Evolutionary conservation across 129 eudicot genomes (phyloP).

Genomic region (Flaveria sonorensis): DNA sequence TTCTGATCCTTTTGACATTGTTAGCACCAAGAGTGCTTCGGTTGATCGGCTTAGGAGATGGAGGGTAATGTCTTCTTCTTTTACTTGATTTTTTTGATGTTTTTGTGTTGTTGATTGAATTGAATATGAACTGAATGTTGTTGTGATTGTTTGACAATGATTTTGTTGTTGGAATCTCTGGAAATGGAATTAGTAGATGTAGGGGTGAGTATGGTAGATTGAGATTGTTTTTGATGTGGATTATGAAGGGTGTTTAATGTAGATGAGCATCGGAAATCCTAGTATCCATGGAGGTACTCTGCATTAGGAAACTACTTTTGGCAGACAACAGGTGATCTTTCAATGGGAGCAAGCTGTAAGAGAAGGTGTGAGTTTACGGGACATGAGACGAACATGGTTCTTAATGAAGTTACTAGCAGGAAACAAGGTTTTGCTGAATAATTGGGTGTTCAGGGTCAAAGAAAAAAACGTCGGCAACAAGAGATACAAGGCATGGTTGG

Average conservation of each 20-base stretch:
- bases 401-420: not conserved
- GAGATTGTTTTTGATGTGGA: slow-evolving; percentile 3
- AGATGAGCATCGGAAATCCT: no score
- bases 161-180: not conserved
- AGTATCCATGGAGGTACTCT: not conserved
- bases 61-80: slow-evolving; percentile 54
- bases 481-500: no score
- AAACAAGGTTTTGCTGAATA: not conserved
- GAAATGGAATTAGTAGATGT: slow-evolving; percentile 7
- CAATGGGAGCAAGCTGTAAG: not conserved
- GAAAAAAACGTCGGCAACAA: no score
- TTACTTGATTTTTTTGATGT: not conserved
- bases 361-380: not conserved
- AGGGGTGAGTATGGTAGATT: slow-evolving; percentile 10
- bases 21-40: slow-evolving; percentile 79
- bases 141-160: not conserved
- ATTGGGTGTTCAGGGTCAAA: not conserved
- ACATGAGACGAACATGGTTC: not conserved
- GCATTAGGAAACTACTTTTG: not conserved
- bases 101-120: not conserved
- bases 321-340: not conserved
- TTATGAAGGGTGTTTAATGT: not conserved
- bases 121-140: not conserved
- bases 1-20: slow-evolving; percentile 65
- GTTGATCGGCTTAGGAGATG: slow-evolving; percentile 76